Evolutionary conservation across 2,329 filamentous ascomycete species (phyloP), one percentile per base, ranked within the genome.

Genomic region (Beauveria sp.): DNA sequence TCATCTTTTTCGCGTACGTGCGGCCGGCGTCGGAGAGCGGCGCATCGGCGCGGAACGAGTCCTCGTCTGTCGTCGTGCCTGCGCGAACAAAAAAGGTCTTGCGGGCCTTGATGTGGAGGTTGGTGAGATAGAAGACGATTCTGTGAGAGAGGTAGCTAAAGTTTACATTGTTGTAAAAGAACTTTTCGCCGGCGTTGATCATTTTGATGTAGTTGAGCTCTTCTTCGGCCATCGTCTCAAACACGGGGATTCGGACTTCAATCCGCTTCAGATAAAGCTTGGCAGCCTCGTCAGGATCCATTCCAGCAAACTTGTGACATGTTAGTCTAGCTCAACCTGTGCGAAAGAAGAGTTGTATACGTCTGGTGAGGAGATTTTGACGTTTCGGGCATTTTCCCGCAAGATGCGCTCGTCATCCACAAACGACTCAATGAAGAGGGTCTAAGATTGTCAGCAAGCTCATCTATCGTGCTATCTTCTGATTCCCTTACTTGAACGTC

Each of bases 171-270:
- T 99, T 99, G 75, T 98, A 93, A 68, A 93, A 89, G 70, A 99
- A 89, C 67, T 91, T 87, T 70, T 93, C 86, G 50, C 95, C 95
- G 8, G 95, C 95, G 68, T 99, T 99, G 72, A 98, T 96, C 93
- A 99, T 97, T 79, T 96, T 97, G 77, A 99, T 93, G 77, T 93
- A 99, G 73, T 98, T 96, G 65, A 99, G 82, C 66, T 98, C 93
- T 34, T 83, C 82, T 73, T 99, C 95, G 69, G 93, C 84, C 92
- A 99, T 98, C 1, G 91, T 96, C 77, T 99, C 93, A 68, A 96
- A 99, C 63, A 93, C 88, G 22, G 95, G 95, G 63, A 99, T 99
- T 67, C 95, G 91, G 68, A 90, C 88, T 65, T 91, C 87, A 70
- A 99, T 98, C 56, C 95, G 87, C 65, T 87, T 85, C 45, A 99